Percentiles rank a stretch among this genome's conserved stretches.
phyloP scores from a whole-genome alignment of 140 eudicot species.

The Stevia rebaudiana region DNA sequence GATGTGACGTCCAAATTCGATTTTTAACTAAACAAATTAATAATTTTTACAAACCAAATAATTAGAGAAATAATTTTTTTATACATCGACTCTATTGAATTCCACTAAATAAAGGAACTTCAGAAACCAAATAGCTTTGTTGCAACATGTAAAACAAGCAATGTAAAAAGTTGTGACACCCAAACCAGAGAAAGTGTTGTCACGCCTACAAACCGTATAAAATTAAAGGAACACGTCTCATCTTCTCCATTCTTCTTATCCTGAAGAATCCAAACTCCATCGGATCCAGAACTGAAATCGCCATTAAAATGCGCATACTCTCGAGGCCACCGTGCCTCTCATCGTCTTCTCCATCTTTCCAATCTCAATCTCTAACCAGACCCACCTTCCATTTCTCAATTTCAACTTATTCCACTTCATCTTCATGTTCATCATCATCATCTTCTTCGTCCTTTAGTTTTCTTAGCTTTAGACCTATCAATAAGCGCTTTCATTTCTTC shows the following conservation, averaged over 20 bases:
- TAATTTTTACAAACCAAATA: too few species aligned
- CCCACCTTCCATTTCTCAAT: constrained; percentile 30
- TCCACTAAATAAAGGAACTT: too few species aligned
- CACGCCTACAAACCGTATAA: constrained; percentile 27
- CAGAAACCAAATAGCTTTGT: too few species aligned
- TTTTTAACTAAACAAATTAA: too few species aligned
- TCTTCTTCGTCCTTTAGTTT: constrained; percentile 30
- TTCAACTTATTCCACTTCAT: constrained; percentile 19
- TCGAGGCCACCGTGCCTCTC: constrained; percentile 60
- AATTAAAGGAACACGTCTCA: constrained; percentile 13
- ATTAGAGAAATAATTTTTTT: too few species aligned
- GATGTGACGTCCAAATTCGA: too few species aligned
- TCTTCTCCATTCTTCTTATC: constrained; percentile 28
- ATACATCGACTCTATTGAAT: too few species aligned
- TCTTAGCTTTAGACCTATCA: constrained; percentile 33
- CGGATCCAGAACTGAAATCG: neutral
- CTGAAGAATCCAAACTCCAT: neutral
- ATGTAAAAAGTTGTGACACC: constrained; percentile 5
- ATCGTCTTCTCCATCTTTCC: constrained; percentile 26
- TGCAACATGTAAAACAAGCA: neutral
- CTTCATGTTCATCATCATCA: constrained; percentile 22
- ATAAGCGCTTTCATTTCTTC: constrained; percentile 56
- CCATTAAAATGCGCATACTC: constrained; percentile 40
- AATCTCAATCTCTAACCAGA: constrained; percentile 9
- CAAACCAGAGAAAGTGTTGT: constrained; percentile 21